Evolutionary conservation across 345 rosid species (phyloP).

Genomic region (Ceriops zippeliana): DNA sequence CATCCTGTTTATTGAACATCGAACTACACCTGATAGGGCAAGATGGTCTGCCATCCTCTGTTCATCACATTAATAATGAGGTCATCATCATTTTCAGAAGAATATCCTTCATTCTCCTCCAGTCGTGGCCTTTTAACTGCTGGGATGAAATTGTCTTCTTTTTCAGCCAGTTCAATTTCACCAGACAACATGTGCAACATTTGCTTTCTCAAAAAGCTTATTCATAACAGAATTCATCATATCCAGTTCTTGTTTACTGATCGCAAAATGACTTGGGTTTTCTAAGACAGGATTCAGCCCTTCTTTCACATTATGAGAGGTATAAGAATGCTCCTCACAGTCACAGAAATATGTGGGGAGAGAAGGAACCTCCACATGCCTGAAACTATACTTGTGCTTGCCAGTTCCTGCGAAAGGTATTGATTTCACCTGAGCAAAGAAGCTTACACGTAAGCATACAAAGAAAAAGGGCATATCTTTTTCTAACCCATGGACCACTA

Average conservation of each 20-base stretch:
- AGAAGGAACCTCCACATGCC: constrained; percentile 51
- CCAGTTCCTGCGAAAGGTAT: constrained; percentile 77
- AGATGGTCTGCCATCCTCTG: constrained; percentile 18
- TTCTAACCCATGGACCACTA: too few species aligned
- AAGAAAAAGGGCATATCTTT: neutral
- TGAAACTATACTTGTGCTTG: constrained; percentile 86
- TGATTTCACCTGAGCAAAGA: constrained; percentile 53
- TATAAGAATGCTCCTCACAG: constrained; percentile 70
- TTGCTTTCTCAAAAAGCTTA: constrained; percentile 56
- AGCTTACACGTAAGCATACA: neutral
- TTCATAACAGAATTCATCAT: constrained; percentile 75
- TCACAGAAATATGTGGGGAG: constrained; percentile 71
- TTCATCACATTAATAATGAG: constrained; percentile 48
- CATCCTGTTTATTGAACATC: neutral
- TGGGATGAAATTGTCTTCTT: constrained; percentile 26
- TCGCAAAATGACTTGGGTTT: constrained; percentile 27
- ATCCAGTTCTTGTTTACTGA: constrained; percentile 55
- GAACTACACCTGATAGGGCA: constrained; percentile 38
- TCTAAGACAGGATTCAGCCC: constrained; percentile 30
- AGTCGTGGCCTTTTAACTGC: constrained; percentile 23
- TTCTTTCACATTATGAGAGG: constrained; percentile 22
- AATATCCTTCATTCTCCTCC: constrained; percentile 23
- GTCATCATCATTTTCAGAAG: constrained; percentile 38
- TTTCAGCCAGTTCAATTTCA: constrained; percentile 12
- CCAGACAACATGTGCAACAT: constrained; percentile 8